Evolutionary conservation across 2,329 filamentous ascomycete genomes (phyloP).

Genomic region (Diaporthe citri): DNA sequence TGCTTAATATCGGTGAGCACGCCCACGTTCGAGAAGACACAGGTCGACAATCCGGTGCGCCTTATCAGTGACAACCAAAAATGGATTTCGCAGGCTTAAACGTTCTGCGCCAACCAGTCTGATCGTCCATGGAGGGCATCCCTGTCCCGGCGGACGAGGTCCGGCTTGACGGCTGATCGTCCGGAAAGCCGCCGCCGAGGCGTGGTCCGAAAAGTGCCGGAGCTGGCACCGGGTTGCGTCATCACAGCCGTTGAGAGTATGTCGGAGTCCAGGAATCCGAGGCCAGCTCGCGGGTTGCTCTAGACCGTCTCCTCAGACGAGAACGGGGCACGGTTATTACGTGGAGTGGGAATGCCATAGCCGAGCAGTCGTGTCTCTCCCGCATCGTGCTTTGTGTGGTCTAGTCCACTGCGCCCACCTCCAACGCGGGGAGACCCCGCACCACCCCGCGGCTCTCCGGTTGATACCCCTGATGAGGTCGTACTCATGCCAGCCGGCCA

Average conservation of each 20-base stretch:
- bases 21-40: not conserved
- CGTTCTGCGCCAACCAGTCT: not conserved
- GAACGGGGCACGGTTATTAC: not conserved
- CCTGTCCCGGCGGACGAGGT: not conserved
- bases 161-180: not conserved
- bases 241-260: not conserved
- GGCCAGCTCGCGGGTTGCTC: not conserved
- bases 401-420: not conserved
- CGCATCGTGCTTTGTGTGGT: not conserved
- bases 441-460: slow-evolving; percentile 7
- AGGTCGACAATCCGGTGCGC: not conserved
- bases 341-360: not conserved
- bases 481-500: not conserved
- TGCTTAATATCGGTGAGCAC: slow-evolving; percentile 12
- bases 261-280: not conserved
- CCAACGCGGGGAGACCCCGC: slow-evolving; percentile 24
- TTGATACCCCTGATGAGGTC: not conserved
- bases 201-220: not conserved
- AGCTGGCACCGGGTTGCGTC: not conserved
- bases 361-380: not conserved
- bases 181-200: not conserved
- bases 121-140: not conserved
- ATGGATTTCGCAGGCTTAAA: not conserved
- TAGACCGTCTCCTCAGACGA: not conserved
- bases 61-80: not conserved